Evolutionary conservation across 805 yeast species (phyloP), one percentile per base, ranked within the genome.

Genomic region (Scheffersomyces stipitis): DNA sequence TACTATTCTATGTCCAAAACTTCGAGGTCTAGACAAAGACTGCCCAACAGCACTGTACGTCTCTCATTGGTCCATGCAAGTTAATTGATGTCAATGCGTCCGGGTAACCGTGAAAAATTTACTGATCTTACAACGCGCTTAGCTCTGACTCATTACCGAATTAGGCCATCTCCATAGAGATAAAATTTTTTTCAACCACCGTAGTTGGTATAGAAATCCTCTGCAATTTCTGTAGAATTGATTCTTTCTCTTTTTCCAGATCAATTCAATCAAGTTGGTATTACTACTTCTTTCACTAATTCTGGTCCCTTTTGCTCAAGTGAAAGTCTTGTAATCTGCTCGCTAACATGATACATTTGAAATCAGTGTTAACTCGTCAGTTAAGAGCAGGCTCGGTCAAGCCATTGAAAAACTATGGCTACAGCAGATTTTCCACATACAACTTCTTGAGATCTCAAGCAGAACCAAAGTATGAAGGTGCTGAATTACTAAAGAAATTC

Each of bases 401-500:
- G 17, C 28, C n/a, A 6, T 6, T 7, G 13, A 26, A 26, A 13
- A 13, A 7, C 28, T 26, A 12, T 13, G 8, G 15, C 16, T 22
- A 26, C 28, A 23, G 30, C 15, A 14, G 30, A 15, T 39, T 42
- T 30, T 30, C 41, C 15, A 40, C 45, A 12, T 37, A 27, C 27
- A 30, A 31, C 18, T 22, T 33, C 9, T 43, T 36, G 30, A 29
- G 34, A 23, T 41, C 38, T 20, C 37, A 37, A 34, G 20, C 14
- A 8, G 28, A 40, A 31, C 61, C 66, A 10, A 45, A 69, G 3
- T 81, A 82, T 54, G 82, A 80, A 20, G 88, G 87, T 33, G 82
- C 80, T 20, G 78, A 78, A 17, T 71, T 81, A 37, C 62, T 82
- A 40, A 70, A 75, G 28, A 67, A 73, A 5, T 78, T 80, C 59